These are phyloP conservation scores for Brachypodium distachyon DNA, from an alignment of 202 grass and related monocot genomes.

Conservation along the genomic window DNA sequence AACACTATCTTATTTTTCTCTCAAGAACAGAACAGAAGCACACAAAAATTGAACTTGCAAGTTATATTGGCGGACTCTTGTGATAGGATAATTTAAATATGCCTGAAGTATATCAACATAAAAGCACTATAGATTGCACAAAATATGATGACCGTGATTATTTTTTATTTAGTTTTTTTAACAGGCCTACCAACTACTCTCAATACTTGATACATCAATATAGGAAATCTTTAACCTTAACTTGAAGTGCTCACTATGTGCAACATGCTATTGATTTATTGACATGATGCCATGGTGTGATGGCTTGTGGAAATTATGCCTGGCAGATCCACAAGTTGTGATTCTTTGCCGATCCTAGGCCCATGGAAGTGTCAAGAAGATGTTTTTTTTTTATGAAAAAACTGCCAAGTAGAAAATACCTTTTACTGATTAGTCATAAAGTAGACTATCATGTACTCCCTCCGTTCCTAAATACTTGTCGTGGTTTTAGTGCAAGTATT, in stretches of 20 bases:
- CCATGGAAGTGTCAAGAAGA: background rate
- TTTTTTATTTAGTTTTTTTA: background rate
- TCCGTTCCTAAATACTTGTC: too few relatives aligned
- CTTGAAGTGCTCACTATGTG: background rate
- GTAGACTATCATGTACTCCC: background rate
- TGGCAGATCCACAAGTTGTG: background rate
- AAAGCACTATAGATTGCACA: background rate
- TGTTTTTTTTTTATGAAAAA: background rate
- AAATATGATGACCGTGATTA: background rate
- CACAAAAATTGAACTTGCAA: background rate
- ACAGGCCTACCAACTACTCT: background rate
- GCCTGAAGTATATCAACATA: background rate
- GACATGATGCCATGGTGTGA: background rate
- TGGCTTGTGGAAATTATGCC: background rate
- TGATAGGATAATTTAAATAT: slow-evolving; percentile 4
- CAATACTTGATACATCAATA: background rate
- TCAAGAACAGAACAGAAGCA: background rate
- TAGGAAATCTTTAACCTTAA: slow-evolving; percentile 9
- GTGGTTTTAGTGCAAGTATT: too few relatives aligned
- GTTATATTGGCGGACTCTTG: background rate
- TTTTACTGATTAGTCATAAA: background rate
- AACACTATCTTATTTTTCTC: background rate
- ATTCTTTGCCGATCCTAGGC: background rate
- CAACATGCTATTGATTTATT: background rate
- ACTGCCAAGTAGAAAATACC: background rate